Evolutionary conservation across 495 filamentous ascomycete species (phyloP), one percentile per base, ranked within the genome.

Genomic region (Penicillium pulvis): DNA sequence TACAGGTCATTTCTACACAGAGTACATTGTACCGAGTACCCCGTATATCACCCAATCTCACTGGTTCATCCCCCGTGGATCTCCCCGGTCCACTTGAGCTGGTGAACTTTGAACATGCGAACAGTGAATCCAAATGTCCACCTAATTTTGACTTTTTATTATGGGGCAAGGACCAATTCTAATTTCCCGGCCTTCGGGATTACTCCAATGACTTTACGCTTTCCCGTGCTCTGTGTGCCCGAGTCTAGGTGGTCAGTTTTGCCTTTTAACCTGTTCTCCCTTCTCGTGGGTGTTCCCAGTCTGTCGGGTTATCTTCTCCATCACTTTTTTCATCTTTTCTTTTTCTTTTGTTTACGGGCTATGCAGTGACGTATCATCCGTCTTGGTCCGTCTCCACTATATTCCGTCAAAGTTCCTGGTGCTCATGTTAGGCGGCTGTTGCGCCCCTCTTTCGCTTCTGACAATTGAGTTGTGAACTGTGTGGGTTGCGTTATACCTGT

Each of bases 321-420:
- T 50, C 28, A 4, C 20, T 57, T 45, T 57, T 51, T 57, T 51
- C 30, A 26, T 31, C 36, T 33, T 50, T 33, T 28, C n/a, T 50
- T 30, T 23, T 45, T 28, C 33, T 30, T 23, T 45, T 28, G 20
- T 39, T 0, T 28, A 28, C 28, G 28, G 30, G 6, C 31, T 16
- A 12, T 42, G 24, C 39, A 10, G 8, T 41, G 52, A 28, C 26
- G 52, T 55, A 26, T 30, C 42, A 23, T 23, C 20, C 20, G 14
- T 16, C 6, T 20, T 26, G 10, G 16, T 49, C 28, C 48, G 19
- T 41, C 51, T 42, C 51, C 36, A 41, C 31, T 53, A 26, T 45
- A 10, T 20, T 39, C 52, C 52, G 52, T 55, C 41, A 46, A 55
- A 46, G 17, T 46, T 55, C 17, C 52, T 55, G n/a, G 36, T 31